Evolutionary conservation across 441 rosid genomes (phyloP).

Genomic region (Euphorbia corollata): DNA sequence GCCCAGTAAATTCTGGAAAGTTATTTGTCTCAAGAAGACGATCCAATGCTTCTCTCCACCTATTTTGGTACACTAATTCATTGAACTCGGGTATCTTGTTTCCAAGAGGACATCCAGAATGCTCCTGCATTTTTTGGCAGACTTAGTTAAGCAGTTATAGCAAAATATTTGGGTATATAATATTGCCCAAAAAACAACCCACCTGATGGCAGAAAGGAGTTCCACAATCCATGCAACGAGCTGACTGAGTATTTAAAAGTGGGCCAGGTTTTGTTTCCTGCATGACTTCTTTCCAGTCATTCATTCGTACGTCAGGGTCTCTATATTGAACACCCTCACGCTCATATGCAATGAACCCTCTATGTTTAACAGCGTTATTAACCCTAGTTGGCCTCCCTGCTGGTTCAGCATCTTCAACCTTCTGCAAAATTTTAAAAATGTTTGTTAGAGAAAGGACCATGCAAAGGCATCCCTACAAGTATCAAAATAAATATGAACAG

Average conservation of each 20-base stretch:
- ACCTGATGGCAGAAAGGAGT: constrained; percentile 99
- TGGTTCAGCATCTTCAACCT: constrained; percentile 34
- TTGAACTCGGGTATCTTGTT: constrained; percentile 99
- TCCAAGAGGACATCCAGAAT: constrained; percentile 99
- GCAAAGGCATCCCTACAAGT: not conserved
- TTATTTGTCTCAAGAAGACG: constrained; percentile 96
- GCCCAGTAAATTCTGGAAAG: constrained; percentile 98
- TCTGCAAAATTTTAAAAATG: constrained; percentile 27
- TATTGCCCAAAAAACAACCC: not conserved
- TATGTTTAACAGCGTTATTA: constrained; percentile 59
- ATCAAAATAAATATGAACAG: not conserved
- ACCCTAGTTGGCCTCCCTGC: constrained; percentile 62
- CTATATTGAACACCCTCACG: constrained; percentile 91
- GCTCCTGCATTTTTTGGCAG: constrained; percentile 47
- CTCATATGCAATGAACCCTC: constrained; percentile 90
- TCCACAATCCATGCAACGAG: constrained; percentile 99
- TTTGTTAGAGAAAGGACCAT: not conserved
- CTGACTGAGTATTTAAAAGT: constrained; percentile 85
- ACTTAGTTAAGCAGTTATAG: not conserved
- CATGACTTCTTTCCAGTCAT: constrained; percentile 95
- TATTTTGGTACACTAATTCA: constrained; percentile 93
- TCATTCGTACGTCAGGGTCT: constrained; percentile 79
- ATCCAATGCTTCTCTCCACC: constrained; percentile 97
- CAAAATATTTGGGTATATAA: not conserved
- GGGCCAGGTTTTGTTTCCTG: constrained; percentile 78